Evolutionary conservation across 495 filamentous ascomycete genomes (phyloP).

Genomic region (Usnea hakonensis): DNA sequence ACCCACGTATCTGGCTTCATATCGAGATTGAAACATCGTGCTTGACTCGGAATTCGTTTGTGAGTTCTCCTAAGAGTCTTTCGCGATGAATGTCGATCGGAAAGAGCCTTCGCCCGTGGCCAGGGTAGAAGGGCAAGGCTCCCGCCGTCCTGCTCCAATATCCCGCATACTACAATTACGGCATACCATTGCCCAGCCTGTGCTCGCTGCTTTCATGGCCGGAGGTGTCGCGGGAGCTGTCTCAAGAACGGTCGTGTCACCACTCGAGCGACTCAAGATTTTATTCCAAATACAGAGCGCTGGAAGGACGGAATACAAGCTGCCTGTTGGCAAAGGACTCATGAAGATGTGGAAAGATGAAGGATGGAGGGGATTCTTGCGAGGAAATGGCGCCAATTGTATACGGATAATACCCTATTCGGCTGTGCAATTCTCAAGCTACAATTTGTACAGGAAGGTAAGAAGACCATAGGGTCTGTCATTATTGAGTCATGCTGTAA

Average conservation of each 20-base stretch:
- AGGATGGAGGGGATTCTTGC: conserved; percentile 92
- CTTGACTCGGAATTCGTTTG: neutral
- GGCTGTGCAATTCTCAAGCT: conserved; percentile 94
- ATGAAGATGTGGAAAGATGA: conserved; percentile 94
- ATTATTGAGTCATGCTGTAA: neutral
- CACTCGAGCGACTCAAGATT: conserved; percentile 91
- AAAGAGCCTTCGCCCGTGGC: conserved; percentile 12
- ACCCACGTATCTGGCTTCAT: neutral
- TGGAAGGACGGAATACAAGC: conserved; percentile 83
- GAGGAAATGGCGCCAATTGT: conserved; percentile 96
- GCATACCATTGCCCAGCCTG: conserved; percentile 60
- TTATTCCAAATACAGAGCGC: conserved; percentile 91
- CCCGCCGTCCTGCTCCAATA: conserved; percentile 18
- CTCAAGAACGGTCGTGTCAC: conserved; percentile 91
- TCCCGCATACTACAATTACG: conserved; percentile 31
- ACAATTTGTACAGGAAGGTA: conserved; percentile 94
- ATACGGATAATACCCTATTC: conserved; percentile 97
- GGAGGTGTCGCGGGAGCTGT: conserved; percentile 96
- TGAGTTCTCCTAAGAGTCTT: neutral
- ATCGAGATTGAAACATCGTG: neutral
- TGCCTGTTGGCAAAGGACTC: conserved; percentile 81
- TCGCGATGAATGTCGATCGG: conserved; percentile 19
- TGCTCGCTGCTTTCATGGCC: conserved; percentile 88
- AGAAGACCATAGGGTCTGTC: conserved; percentile 25
- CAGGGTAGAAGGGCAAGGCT: conserved; percentile 16